Evolutionary conservation across 495 filamentous ascomycete species (phyloP).

Genomic region (Daldinia vernicosa): DNA sequence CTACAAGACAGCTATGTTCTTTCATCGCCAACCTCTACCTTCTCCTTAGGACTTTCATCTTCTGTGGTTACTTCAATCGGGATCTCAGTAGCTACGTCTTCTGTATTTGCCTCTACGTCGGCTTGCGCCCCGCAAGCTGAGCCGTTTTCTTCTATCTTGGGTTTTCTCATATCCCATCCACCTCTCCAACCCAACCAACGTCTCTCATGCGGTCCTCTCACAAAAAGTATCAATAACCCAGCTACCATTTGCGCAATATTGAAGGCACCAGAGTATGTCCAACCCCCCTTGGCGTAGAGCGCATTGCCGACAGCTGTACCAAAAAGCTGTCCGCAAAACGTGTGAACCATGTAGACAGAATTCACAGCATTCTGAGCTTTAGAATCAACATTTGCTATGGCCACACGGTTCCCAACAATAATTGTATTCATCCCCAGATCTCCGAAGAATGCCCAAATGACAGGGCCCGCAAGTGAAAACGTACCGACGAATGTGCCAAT

Average conservation of each 20-base stretch:
- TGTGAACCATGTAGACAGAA: conserved; percentile 76
- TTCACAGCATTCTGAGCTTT: conserved; percentile 76
- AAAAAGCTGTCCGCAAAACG: conserved; percentile 75
- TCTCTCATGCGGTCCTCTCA: conserved; percentile 68
- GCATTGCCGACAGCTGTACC: conserved; percentile 75
- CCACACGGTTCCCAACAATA: conserved; percentile 72
- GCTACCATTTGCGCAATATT: conserved; percentile 68
- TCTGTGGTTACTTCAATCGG: conserved; percentile 19
- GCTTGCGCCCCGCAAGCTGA: conserved; percentile 2
- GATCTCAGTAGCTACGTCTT: conserved; percentile 3
- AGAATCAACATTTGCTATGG: conserved; percentile 72
- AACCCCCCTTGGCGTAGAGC: conserved; percentile 71
- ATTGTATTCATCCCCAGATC: conserved; percentile 75
- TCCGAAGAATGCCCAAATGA: conserved; percentile 71
- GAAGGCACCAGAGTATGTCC: conserved; percentile 68
- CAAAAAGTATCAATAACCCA: conserved; percentile 59
- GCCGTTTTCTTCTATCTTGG: conserved; percentile 41
- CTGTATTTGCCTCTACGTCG: conserved; percentile 22
- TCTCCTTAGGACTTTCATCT: conserved; percentile 17
- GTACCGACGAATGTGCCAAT: conserved; percentile 71
- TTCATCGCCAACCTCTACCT: background rate
- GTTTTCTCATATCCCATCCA: conserved; percentile 55
- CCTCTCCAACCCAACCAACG: conserved; percentile 75
- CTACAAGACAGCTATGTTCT: background rate
- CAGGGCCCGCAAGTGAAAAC: conserved; percentile 70